Percentiles rank a stretch among this genome's conserved stretches.
phyloP scores from a whole-genome alignment of 371 early-diverging fungal genomes.

The Mucor racemosus region DNA sequence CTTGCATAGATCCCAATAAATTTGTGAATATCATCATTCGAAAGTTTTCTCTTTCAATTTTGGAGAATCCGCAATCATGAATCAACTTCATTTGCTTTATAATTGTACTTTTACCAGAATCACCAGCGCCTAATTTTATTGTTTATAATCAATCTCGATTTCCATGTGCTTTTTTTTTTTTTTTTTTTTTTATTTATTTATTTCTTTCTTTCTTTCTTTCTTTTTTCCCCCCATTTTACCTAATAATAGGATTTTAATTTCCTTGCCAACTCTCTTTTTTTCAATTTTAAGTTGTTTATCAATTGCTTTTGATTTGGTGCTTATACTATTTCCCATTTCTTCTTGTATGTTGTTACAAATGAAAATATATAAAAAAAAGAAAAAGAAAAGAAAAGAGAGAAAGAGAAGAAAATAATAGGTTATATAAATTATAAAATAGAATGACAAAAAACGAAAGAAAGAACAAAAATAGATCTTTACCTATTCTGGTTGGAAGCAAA shows the following conservation, averaged over 20 bases:
- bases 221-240: too few species aligned
- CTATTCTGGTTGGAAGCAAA: conserved; percentile 1
- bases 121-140: conserved; percentile 81
- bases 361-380: background rate
- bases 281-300: conserved; percentile 86
- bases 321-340: conserved; percentile 74
- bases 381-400: background rate
- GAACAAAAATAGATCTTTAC: conserved; percentile 10
- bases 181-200: background rate
- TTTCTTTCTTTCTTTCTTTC: too few species aligned
- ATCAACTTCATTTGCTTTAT: conserved; percentile 96
- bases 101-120: conserved; percentile 95
- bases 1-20: conserved; percentile 85
- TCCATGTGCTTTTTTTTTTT: background rate
- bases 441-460: background rate
- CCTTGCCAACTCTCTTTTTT: conserved; percentile 73
- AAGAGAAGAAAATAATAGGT: background rate
- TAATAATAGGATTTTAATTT: conserved; percentile 93
- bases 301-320: conserved; percentile 82
- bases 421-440: background rate
- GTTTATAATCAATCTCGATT: background rate
- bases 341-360: background rate
- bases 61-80: conserved; percentile 87
- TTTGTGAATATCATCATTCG: conserved; percentile 89
- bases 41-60: conserved; percentile 83